Conservation (phyloP, 2,329 filamentous ascomycete species). For the Lasiodiplodia hormozganensis region DNA sequence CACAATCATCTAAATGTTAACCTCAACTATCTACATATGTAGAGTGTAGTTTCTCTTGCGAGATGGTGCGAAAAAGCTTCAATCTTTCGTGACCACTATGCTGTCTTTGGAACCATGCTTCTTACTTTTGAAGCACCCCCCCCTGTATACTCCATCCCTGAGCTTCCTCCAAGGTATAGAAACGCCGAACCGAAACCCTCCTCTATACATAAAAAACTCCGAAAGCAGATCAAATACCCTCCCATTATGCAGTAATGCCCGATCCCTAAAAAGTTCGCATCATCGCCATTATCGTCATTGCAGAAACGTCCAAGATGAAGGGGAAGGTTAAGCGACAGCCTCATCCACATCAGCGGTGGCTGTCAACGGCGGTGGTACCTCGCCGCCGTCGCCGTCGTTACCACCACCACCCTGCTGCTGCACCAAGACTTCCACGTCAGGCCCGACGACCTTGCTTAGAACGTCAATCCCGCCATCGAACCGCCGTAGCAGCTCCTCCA, state of each 20-base stretch:
- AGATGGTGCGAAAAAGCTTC: neutral
- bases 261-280: neutral
- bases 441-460: constrained; percentile 43
- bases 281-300: neutral
- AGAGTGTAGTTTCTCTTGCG: neutral
- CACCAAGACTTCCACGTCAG: constrained; percentile 6
- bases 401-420: neutral
- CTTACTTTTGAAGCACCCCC: neutral
- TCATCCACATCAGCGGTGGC: neutral
- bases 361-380: neutral
- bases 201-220: neutral
- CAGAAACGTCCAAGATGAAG: neutral
- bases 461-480: constrained; percentile 46
- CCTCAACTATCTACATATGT: neutral
- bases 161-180: neutral
- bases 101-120: neutral
- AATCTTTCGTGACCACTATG: neutral
- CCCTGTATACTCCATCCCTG: neutral
- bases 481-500: constrained; percentile 46
- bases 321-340: neutral
- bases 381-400: neutral
- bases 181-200: neutral
- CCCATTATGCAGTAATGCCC: neutral
- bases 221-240: neutral
- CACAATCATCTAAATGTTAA: too few species aligned